phyloP scores from a whole-genome alignment of 2,329 filamentous ascomycete species.

The Pestalotiopsis sp. region DNA sequence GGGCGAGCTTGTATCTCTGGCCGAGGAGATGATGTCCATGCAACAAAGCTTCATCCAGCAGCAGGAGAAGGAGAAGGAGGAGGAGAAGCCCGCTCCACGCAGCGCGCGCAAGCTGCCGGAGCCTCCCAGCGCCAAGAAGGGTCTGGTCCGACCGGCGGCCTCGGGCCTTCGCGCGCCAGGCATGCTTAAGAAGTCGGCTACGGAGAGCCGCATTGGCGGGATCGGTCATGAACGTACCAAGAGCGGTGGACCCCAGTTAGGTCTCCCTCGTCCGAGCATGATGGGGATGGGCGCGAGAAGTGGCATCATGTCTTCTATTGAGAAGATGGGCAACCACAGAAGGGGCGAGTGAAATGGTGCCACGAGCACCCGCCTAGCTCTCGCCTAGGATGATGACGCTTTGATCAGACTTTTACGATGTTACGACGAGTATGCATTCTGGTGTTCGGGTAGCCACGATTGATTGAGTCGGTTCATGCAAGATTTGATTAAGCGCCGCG shows the following conservation, averaged over 20 bases:
- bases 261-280: constrained; percentile 53
- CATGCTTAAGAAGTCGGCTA: constrained; percentile 41
- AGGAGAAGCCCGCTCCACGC: constrained; percentile 23
- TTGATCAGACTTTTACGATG: neutral
- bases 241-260: constrained; percentile 41
- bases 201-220: constrained; percentile 51
- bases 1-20: constrained; percentile 78
- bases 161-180: constrained; percentile 66
- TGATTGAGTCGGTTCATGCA: constrained; percentile 1
- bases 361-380: neutral
- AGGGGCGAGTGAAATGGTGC: constrained; percentile 37
- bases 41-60: constrained; percentile 49
- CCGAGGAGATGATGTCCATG: constrained; percentile 82
- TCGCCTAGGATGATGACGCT: neutral
- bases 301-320: constrained; percentile 82
- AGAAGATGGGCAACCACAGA: constrained; percentile 76
- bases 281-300: constrained; percentile 54
- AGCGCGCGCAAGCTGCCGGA: constrained; percentile 23
- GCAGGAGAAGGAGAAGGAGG: constrained; percentile 19
- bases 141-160: constrained; percentile 44
- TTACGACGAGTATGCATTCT: constrained; percentile 11
- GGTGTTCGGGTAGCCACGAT: constrained; percentile 7
- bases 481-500: neutral
- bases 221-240: constrained; percentile 47
- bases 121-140: constrained; percentile 47